Evolutionary conservation across 768 basidiomycete genomes (phyloP).

Genomic region (Pulveroboletus sp.): DNA sequence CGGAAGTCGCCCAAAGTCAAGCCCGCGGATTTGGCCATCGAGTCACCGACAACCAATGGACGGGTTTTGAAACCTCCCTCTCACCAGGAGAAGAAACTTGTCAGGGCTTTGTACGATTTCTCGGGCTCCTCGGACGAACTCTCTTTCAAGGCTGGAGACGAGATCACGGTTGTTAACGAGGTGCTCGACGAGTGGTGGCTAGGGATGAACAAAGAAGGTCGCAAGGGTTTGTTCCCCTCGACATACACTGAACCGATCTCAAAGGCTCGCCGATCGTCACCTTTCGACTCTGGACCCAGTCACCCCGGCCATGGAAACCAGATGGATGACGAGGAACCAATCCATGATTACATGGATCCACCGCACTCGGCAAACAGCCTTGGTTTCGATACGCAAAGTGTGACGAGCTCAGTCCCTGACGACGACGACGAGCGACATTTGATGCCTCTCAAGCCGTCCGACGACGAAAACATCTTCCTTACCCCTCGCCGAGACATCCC

Average conservation of each 20-base stretch:
- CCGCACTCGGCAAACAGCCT: constrained; percentile 21
- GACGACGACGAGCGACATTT: constrained; percentile 42
- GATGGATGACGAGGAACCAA: constrained; percentile 23
- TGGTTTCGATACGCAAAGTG: constrained; percentile 36
- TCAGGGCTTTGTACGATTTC: constrained; percentile 75
- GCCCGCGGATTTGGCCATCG: constrained; percentile 19
- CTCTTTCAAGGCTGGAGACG: constrained; percentile 66
- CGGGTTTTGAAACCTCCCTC: constrained; percentile 52
- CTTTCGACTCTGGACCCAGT: constrained; percentile 31
- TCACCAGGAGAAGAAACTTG: constrained; percentile 47
- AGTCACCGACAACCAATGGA: constrained; percentile 26
- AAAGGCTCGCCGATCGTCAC: constrained; percentile 23
- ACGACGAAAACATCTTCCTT: constrained; percentile 23
- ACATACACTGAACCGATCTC: constrained; percentile 57
- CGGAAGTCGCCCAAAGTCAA: constrained; percentile 29
- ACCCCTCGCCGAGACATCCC: constrained; percentile 15
- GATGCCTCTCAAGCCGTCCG: constrained; percentile 26
- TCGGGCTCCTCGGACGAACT: constrained; percentile 74
- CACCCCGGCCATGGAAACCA: constrained; percentile 12
- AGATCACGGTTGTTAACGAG: constrained; percentile 73
- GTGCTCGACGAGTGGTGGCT: constrained; percentile 92
- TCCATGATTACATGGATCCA: constrained; percentile 19
- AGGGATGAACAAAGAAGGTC: constrained; percentile 62
- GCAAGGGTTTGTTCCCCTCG: constrained; percentile 77
- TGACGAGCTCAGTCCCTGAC: constrained; percentile 40